Evolutionary conservation across 202 grass and related monocot species (phyloP), one percentile per base, ranked within the genome.

Genomic region (Setaria viridis): DNA sequence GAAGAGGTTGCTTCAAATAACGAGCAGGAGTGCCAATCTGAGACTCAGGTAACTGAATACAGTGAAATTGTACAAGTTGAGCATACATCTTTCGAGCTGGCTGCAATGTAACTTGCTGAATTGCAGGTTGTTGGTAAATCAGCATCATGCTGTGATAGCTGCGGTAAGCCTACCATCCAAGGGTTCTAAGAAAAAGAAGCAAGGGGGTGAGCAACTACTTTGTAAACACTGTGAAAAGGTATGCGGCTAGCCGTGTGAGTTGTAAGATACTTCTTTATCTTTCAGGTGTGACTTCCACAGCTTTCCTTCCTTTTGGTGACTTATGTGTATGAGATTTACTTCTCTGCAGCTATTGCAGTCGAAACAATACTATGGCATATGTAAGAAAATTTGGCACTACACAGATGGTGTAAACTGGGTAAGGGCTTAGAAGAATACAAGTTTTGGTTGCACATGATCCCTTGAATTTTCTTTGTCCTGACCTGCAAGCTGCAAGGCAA

Each of bases 361-460:
- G 12, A 99, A 94, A 32, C 97, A 92, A 34, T 97, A 99, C 70
- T 99, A 94, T 84, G 94, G 97, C 72, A 94, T 99, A 75, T 99
- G 97, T 80, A 95, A 91, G 90, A 94, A 92, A 88, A 94, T 99
- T 70, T 99, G 97, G 97, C 92, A 96, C 35, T 90, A 95, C 65
- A 99, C 94, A 11, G 97, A 99, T 88, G 91, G 91, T 79, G 97
- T 91, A 76, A 91, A 90, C 83, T 99, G 90, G 92, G 97, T 99
- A 93, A 89, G 90, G 79, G 62, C 51, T 60, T 87, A 42, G 72
- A 74, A 80, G 1, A 43, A 78, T 77, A 42, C 55, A 15, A 59
- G 17, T 14, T 81, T 67, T 72, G n/a, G n/a, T 62, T n/a, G 60
- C 66, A 5, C 76, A 65, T 90, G 43, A 72, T 74, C 35, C 67